These are phyloP conservation scores for Monosporascus sp. DNA, from an alignment of 2,329 filamentous ascomycete species.

Conservation along the genomic window DNA sequence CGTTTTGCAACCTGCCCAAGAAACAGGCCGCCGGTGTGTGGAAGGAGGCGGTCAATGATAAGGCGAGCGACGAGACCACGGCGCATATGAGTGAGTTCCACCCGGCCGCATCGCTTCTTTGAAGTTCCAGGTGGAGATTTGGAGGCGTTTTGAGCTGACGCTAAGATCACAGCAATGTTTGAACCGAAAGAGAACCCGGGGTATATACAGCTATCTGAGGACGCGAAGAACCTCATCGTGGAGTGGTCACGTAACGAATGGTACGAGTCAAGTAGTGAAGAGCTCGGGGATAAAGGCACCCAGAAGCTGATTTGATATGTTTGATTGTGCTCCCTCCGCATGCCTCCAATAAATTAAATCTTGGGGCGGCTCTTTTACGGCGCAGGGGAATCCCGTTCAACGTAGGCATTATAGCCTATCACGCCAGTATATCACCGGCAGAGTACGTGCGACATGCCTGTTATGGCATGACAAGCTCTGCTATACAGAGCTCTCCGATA, in stretches of 20 bases:
- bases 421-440: no score
- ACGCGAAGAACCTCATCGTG: constrained; percentile 59
- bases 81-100: constrained; percentile 67
- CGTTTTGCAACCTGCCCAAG: constrained; percentile 79
- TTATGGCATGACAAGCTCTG: no score
- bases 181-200: constrained; percentile 65
- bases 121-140: constrained; percentile 68
- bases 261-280: constrained; percentile 50
- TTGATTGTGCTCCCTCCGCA: background rate
- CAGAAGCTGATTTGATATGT: background rate
- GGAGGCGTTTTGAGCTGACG: constrained; percentile 49
- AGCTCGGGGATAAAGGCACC: constrained; percentile 24
- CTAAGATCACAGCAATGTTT: constrained; percentile 57
- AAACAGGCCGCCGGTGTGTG: constrained; percentile 50
- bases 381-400: no score
- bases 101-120: constrained; percentile 41
- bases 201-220: constrained; percentile 60
- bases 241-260: constrained; percentile 61
- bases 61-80: constrained; percentile 68
- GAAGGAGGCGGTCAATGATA: constrained; percentile 71
- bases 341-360: no score
- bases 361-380: no score
- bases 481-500: no score
- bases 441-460: no score
- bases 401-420: background rate